Conservation (phyloP, 1,284 basidiomycete genomes). For the Wallemia hederae region DNA sequence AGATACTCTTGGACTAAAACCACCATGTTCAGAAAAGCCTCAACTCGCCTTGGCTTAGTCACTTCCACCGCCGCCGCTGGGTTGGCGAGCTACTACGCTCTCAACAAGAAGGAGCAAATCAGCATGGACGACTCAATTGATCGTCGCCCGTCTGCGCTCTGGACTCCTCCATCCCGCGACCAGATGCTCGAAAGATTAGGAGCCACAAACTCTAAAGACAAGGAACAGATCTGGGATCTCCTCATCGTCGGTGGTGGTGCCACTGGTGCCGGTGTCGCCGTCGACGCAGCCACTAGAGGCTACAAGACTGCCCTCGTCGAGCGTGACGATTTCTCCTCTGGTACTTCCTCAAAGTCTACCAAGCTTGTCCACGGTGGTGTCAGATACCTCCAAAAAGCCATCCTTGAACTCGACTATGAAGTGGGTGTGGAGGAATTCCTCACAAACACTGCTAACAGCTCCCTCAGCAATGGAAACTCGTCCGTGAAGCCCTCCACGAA, state of each 20-base stretch:
- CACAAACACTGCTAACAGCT: background rate
- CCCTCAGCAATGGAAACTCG: conserved; percentile 64
- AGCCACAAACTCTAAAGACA: conserved; percentile 5
- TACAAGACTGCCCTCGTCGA: conserved; percentile 82
- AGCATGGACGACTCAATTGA: background rate
- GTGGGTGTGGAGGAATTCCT: conserved; percentile 7
- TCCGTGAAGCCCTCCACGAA: conserved; percentile 74
- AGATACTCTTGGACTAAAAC: background rate
- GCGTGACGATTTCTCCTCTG: conserved; percentile 68
- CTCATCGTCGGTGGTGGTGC: conserved; percentile 72
- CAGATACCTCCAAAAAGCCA: conserved; percentile 82
- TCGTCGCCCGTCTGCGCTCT: conserved; percentile 4
- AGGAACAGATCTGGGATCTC: conserved; percentile 42
- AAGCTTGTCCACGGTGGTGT: conserved; percentile 96
- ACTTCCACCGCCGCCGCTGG: background rate
- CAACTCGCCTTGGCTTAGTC: background rate
- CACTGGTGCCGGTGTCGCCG: conserved; percentile 72
- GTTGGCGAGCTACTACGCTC: background rate
- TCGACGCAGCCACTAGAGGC: conserved; percentile 76
- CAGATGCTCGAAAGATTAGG: conserved; percentile 4
- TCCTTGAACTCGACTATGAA: conserved; percentile 79
- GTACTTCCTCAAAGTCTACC: conserved; percentile 90
- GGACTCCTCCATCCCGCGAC: conserved; percentile 4
- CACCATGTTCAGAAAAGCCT: background rate
- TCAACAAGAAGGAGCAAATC: background rate